These are phyloP conservation scores for Globisporangium cylindrosporum DNA, from an alignment of 352 stramenopile genomes.

Conservation along the genomic window DNA sequence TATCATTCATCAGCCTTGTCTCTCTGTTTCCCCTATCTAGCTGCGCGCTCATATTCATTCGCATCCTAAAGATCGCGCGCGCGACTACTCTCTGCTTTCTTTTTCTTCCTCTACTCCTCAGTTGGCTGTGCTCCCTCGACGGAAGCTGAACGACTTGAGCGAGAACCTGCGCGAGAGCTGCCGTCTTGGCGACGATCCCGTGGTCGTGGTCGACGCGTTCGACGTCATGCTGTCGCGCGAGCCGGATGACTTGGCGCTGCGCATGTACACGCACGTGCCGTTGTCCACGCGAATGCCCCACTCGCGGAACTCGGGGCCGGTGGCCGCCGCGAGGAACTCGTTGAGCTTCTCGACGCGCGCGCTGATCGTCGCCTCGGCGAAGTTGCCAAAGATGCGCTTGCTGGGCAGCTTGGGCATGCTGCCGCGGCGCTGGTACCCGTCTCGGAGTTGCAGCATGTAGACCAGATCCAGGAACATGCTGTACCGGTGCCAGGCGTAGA, in stretches of 20 bases:
- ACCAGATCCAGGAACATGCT: conserved; percentile 44
- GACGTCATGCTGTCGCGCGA: conserved; percentile 18
- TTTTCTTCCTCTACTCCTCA: background rate
- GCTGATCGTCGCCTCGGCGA: conserved; percentile 39
- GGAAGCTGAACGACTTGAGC: conserved; percentile 31
- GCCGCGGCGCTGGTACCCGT: conserved; percentile 28
- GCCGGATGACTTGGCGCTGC: conserved; percentile 22
- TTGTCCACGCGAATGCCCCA: conserved; percentile 52
- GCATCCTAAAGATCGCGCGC: background rate
- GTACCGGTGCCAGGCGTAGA: conserved; percentile 52
- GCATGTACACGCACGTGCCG: conserved; percentile 51
- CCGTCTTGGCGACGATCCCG: conserved; percentile 14
- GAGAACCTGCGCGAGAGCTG: conserved; percentile 29
- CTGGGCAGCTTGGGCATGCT: conserved; percentile 38
- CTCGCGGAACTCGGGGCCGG: conserved; percentile 39
- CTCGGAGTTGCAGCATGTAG: conserved; percentile 36
- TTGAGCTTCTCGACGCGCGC: conserved; percentile 44
- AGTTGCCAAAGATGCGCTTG: conserved; percentile 42
- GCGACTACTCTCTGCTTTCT: background rate
- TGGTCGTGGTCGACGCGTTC: conserved; percentile 20
- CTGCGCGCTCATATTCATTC: background rate
- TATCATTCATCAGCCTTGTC: background rate
- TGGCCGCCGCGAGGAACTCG: conserved; percentile 40
- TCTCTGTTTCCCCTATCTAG: background rate
- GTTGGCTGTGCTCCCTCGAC: conserved; percentile 23